Evolutionary conservation across 2,329 filamentous ascomycete genomes (phyloP), one percentile per base, ranked within the genome.

Genomic region (Aspergillus clavatus): DNA sequence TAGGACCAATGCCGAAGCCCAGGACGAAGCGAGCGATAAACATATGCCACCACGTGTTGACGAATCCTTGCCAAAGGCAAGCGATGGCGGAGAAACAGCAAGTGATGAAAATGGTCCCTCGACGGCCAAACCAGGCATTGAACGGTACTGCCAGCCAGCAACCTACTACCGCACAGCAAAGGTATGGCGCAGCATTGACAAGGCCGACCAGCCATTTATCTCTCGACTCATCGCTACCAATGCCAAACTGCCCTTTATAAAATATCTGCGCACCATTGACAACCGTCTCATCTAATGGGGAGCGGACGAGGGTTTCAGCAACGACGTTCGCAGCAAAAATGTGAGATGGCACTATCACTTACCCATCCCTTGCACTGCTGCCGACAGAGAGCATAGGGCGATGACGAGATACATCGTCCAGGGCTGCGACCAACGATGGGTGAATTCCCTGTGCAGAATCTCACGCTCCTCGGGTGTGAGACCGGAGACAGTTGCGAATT

Each of bases 1-100:
- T 89, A 12, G 84, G 76, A 22, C 86, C 86, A 71, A 90, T 88
- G 1, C 84, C 86, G 37, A 93, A 79, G 7, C 88, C 88, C 48
- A 91, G 77, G 10, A 86, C 73, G 50, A 91, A 78, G 33, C 88
- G 81, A 39, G 81, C 83, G 33, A 80, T 74, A 47, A 93, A 76
- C 53, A 89, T 78, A 57, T 87, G 79, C 61, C 73, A 75, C 86
- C 86, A 91, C 0, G 77, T 82, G 50, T 85, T 79, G 43, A 82
- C 80, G 52, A 88, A 85, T 0, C 79, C 76, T 58, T 79, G 74
- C 78, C 78, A 80, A 26, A 75, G 62, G 51, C 70, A 75, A 7
- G 74, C 67, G 14, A 73, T 59, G 6, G 70, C 71, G n/a, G 83
- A 86, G 60, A 90, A 83, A 50, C 86, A 78, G 37, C 84, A 87